Conservation (phyloP, 164 flowering plant genomes). For the Vitis riparia region DNA sequence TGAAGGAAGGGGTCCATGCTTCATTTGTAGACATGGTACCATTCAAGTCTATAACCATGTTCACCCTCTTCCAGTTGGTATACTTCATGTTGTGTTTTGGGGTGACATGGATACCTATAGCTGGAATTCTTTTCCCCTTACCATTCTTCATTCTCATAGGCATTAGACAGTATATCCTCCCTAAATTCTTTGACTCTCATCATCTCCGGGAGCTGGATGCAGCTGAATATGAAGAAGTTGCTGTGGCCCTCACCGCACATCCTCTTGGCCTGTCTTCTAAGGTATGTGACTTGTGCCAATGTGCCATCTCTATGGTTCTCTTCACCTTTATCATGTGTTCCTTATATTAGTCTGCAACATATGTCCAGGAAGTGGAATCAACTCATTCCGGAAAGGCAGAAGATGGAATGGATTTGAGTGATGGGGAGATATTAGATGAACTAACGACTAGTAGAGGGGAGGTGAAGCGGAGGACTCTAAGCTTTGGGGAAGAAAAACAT, state of each 20-base stretch:
- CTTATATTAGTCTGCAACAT: too few relatives aligned
- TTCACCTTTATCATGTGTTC: too few relatives aligned
- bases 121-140: constrained; percentile 50
- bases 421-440: constrained; percentile 1
- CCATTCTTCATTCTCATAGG: constrained; percentile 44
- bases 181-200: constrained; percentile 26
- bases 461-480: constrained; percentile 35
- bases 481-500: constrained; percentile 31
- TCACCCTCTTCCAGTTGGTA: constrained; percentile 42
- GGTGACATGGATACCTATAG: constrained; percentile 54
- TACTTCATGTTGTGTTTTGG: constrained; percentile 45
- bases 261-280: too few relatives aligned
- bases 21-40: constrained; percentile 46
- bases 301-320: too few relatives aligned
- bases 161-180: constrained; percentile 41
- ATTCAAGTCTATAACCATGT: constrained; percentile 24
- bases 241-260: not conserved
- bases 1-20: constrained; percentile 41
- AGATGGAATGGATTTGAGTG: not conserved
- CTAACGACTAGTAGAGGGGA: constrained; percentile 36
- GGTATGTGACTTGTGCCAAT: too few relatives aligned
- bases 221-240: constrained; percentile 32
- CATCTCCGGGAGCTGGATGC: constrained; percentile 46
- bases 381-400: not conserved
- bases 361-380: not conserved